Evolutionary conservation across 1,284 basidiomycete genomes (phyloP).

Genomic region (Phellopilus nigrolimitatus): DNA sequence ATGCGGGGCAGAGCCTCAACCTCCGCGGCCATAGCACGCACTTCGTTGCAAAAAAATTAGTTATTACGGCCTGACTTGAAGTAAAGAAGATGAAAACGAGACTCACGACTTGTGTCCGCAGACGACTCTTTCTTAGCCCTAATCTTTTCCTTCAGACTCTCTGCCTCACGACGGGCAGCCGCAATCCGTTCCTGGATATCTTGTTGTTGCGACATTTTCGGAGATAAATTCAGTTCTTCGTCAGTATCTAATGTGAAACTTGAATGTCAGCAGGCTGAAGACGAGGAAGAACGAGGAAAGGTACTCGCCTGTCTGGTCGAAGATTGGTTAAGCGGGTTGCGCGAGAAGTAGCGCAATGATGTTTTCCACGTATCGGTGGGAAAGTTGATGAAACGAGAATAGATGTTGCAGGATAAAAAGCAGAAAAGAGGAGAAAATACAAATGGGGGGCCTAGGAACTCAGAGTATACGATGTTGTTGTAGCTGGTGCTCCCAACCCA

Average conservation of each 20-base stretch:
- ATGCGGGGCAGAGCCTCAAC: slow-evolving; percentile 93
- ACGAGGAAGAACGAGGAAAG: background rate
- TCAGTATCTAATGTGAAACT: slow-evolving; percentile 7
- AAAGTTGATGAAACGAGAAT: slow-evolving; percentile 8
- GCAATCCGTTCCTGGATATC: slow-evolving; percentile 95
- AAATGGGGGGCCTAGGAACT: background rate
- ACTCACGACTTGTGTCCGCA: slow-evolving; percentile 92
- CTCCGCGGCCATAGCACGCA: slow-evolving; percentile 95
- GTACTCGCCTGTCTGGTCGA: background rate
- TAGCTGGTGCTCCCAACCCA: background rate
- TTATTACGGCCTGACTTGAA: slow-evolving; percentile 2
- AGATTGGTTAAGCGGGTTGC: slow-evolving; percentile 1
- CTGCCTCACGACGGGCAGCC: slow-evolving; percentile 92
- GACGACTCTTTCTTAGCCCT: slow-evolving; percentile 91
- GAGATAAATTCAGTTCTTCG: slow-evolving; percentile 20
- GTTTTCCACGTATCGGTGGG: background rate
- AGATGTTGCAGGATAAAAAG: no score
- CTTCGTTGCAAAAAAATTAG: slow-evolving; percentile 36
- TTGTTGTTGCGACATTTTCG: slow-evolving; percentile 69
- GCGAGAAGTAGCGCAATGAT: slow-evolving; percentile 5
- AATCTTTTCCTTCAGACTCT: slow-evolving; percentile 97
- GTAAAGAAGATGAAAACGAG: slow-evolving; percentile 5
- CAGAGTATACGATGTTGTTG: background rate
- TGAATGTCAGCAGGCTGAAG: background rate
- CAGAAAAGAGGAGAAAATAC: background rate